A percentile compares a stretch with the other conserved stretches of the same genome.
Evolutionary conservation across 768 basidiomycete species (phyloP).

Genomic region (Xerocomellus intermedius): DNA sequence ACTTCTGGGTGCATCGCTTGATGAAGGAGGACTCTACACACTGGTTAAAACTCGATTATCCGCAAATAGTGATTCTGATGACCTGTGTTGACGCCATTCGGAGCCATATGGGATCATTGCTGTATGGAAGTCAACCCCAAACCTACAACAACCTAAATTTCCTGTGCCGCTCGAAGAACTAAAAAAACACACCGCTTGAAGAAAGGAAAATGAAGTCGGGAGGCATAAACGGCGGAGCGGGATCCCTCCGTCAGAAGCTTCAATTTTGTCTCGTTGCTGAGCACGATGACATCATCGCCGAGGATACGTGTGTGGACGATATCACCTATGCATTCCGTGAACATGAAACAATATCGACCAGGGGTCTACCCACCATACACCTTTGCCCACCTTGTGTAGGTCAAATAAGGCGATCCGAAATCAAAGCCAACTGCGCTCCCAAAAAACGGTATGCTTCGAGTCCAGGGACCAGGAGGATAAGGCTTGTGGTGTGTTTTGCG

Average conservation of each 20-base stretch:
- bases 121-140: constrained; percentile 3
- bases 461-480: constrained; percentile 2
- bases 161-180: not conserved
- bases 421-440: not conserved
- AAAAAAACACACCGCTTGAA: not conserved
- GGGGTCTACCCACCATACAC: not conserved
- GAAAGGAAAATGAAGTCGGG: not conserved
- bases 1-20: not conserved
- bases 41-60: not conserved
- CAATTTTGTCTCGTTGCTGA: not conserved
- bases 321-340: not conserved
- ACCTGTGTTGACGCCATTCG: constrained; percentile 5
- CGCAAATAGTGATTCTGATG: not conserved
- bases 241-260: not conserved
- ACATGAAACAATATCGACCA: not conserved
- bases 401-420: not conserved
- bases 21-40: not conserved
- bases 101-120: constrained; percentile 1
- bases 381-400: constrained; percentile 1
- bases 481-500: not conserved
- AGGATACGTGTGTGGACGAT: constrained; percentile 1
- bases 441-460: not conserved
- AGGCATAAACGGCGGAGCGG: not conserved
- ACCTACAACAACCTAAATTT: not conserved
- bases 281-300: not conserved